Conservation (phyloP, 164 flowering plant species). For the Vitis rotundifolia region DNA sequence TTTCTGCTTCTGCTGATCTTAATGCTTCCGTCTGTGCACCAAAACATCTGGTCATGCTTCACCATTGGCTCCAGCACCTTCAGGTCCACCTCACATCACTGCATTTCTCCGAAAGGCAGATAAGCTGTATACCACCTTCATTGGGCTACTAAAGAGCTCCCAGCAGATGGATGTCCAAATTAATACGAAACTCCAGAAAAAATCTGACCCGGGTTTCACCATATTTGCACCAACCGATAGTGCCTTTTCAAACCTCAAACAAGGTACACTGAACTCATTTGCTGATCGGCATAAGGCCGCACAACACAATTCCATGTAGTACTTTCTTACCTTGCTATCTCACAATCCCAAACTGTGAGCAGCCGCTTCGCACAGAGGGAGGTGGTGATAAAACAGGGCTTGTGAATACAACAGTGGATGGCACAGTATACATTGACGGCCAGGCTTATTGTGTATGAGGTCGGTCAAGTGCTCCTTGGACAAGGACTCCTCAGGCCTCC, state of each 20-base stretch:
- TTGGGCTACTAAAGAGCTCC: constrained; percentile 40
- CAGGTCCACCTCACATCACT: constrained; percentile 15
- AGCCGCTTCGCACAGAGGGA: constrained; percentile 37
- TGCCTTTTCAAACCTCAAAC: constrained; percentile 26
- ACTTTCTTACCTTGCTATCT: constrained; percentile 17
- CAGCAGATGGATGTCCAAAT: constrained; percentile 29
- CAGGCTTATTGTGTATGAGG: constrained; percentile 29
- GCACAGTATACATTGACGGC: constrained; percentile 19
- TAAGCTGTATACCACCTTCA: constrained; percentile 25
- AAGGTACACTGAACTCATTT: constrained; percentile 35
- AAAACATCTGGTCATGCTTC: constrained; percentile 32
- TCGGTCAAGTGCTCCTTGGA: constrained; percentile 37
- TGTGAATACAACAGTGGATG: constrained; percentile 22
- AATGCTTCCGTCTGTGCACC: constrained; percentile 18
- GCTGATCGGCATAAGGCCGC: constrained; percentile 22
- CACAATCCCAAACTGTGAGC: constrained; percentile 34
- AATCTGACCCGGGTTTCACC: constrained; percentile 28
- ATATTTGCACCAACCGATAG: constrained; percentile 40
- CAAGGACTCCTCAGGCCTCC: constrained; percentile 3
- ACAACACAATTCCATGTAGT: constrained; percentile 37
- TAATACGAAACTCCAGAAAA: constrained; percentile 21
- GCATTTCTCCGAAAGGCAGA: constrained; percentile 29
- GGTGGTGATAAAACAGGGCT: constrained; percentile 32
- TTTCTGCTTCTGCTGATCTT: constrained; percentile 1
- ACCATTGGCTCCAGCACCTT: constrained; percentile 23